phyloP scores from a whole-genome alignment of 2,329 filamentous ascomycete genomes.

The Chaetomiaceae sp. region DNA sequence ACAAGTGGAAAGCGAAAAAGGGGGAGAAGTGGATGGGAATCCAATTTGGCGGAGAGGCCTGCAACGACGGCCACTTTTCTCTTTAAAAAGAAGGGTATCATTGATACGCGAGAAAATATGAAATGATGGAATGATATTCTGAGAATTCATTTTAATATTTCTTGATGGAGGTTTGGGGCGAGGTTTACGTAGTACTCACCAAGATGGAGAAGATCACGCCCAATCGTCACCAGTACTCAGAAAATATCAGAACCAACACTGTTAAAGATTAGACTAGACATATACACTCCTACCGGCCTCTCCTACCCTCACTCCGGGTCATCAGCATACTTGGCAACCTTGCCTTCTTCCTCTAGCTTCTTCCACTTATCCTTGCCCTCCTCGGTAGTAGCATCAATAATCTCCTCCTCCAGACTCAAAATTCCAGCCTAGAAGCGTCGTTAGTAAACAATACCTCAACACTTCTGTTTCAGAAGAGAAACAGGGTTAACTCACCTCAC shows the following conservation, averaged over 20 bases:
- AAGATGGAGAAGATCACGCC: neutral
- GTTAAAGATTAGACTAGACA: conserved; percentile 1
- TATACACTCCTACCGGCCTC: neutral
- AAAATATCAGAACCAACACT: neutral
- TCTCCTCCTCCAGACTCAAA: conserved; percentile 83
- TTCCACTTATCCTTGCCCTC: conserved; percentile 74
- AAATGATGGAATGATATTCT: neutral
- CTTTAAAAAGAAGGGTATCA: too few relatives aligned
- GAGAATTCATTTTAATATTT: neutral
- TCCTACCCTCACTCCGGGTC: conserved; percentile 23
- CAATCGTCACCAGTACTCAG: neutral
- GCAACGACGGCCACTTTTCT: too few relatives aligned
- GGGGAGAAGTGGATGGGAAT: neutral
- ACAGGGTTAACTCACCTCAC: conserved; percentile 47
- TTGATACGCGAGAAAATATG: neutral
- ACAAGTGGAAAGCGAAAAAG: neutral
- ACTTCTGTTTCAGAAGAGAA: neutral
- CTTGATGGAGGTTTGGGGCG: neutral
- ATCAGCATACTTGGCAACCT: conserved; percentile 18
- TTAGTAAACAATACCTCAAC: neutral
- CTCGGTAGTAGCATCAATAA: conserved; percentile 92
- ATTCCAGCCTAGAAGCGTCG: conserved; percentile 63
- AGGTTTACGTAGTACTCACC: neutral
- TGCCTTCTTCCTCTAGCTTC: conserved; percentile 55
- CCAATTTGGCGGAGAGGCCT: neutral